phyloP scores from a whole-genome alignment of 306 rosid species.

The Fragaria ananassa region DNA sequence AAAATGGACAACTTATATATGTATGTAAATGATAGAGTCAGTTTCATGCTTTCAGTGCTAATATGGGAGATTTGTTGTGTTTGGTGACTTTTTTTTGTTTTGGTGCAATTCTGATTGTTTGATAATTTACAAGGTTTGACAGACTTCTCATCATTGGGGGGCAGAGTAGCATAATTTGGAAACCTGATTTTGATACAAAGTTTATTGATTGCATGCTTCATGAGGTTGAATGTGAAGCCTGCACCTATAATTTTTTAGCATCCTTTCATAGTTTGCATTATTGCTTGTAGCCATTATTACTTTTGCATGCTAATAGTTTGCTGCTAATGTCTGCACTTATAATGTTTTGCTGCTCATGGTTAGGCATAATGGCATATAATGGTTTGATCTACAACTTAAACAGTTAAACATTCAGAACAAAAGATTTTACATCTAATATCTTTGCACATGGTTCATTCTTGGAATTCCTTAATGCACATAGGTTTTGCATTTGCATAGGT shows the following conservation, averaged over 20 bases:
- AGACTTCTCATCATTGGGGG: constrained; percentile 65
- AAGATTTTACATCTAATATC: neutral
- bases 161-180: constrained; percentile 41
- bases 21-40: constrained; percentile 41
- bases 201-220: constrained; percentile 34
- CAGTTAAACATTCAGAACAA: no score
- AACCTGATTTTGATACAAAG: constrained; percentile 27
- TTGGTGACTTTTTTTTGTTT: neutral
- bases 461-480: neutral
- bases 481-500: neutral
- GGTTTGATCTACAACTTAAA: neutral
- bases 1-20: constrained; percentile 27
- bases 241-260: constrained; percentile 9
- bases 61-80: constrained; percentile 9
- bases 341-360: neutral
- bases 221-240: constrained; percentile 40
- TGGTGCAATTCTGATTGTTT: constrained; percentile 38
- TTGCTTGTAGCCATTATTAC: neutral
- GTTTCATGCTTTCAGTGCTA: constrained; percentile 16
- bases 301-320: constrained; percentile 4
- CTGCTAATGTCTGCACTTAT: neutral
- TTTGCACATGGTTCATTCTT: neutral
- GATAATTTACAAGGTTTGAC: constrained; percentile 48
- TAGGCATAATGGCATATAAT: neutral
- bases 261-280: neutral